Evolutionary conservation across 2,329 filamentous ascomycete genomes (phyloP), one percentile per base, ranked within the genome.

Genomic region (Aspergillus pseudotamarii): DNA sequence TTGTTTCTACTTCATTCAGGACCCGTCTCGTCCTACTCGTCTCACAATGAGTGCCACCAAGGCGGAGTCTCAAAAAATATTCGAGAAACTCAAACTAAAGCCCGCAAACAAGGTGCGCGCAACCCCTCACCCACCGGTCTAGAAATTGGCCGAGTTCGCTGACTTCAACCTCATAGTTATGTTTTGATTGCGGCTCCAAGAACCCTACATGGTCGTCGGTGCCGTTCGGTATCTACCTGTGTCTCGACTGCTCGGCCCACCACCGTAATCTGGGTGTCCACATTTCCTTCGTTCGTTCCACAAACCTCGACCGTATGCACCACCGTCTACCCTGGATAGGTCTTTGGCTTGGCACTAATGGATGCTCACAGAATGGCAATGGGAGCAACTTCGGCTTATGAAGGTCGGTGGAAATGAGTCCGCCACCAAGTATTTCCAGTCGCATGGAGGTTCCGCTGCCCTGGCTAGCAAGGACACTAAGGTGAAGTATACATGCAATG

Each of bases 171-270:
- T 46, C 62, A 58, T 73, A 96, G 94, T 88, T 96, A 83, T 99
- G 95, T 86, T 99, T 99, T 82, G 95, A 99, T 83, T 99, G 95
- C 81, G 90, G 92, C 77, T 91, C 93, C 74, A 98, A 98, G 82
- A 97, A 97, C 77, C 95, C 95, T 66, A 98, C 95, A 63, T 99
- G 95, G 95, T 96, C 94, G 9, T 98, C 94, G 8, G 94, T 97
- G 36, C 94, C 94, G 12, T 93, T 99, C 68, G 95, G 92, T 75
- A 98, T 99, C 78, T 99, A 98, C 79, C 88, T 99, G 26, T 99
- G 95, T 76, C 90, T 99, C 73, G 95, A 99, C 82, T 99, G 95
- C 83, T 97, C 94, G 48, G 91, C 94, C 62, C 93, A 97, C 79
- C 95, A 99, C 81, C 91, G 95, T 72, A 98, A 98, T 80, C 89